Conservation (phyloP, 2,329 filamentous ascomycete species). For the Hysterium pulicare region DNA sequence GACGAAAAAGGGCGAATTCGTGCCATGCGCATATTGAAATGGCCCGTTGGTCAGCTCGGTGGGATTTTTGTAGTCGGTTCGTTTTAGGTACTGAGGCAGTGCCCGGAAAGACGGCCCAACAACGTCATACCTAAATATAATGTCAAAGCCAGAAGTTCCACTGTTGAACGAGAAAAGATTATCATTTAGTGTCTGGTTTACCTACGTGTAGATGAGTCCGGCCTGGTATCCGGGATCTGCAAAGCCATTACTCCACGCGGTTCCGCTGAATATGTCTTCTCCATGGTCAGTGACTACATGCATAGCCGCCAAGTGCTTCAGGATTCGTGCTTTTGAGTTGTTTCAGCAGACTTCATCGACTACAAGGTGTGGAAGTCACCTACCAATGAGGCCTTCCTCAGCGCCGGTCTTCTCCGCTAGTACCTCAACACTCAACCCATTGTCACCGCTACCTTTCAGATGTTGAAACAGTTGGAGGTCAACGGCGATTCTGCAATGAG, state of each 20-base stretch:
- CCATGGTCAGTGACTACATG: no score
- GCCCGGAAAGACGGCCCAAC: conserved; percentile 13
- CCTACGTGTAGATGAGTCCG: no score
- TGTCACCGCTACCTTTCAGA: conserved; percentile 22
- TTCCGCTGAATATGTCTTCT: no score
- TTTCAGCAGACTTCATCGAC: no score
- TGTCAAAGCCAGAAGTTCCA: no score
- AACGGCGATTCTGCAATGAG: conserved; percentile 36
- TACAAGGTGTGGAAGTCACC: conserved; percentile 37
- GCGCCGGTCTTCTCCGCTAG: conserved; percentile 31
- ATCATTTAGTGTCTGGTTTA: no score
- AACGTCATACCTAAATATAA: no score
- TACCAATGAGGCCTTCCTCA: conserved; percentile 23
- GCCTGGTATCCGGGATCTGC: no score
- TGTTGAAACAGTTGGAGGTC: conserved; percentile 36
- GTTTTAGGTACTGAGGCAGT: not conserved
- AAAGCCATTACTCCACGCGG: no score
- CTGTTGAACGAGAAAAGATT: no score
- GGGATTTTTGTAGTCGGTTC: not conserved
- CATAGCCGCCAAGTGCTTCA: no score
- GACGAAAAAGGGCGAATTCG: conserved; percentile 34
- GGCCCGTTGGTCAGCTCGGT: conserved; percentile 19
- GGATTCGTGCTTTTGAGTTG: no score
- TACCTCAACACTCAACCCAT: conserved; percentile 19
- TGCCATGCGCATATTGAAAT: conserved; percentile 38